Percentiles rank a stretch among this genome's conserved stretches.
Conservation (phyloP, 306 rosid species). For the Lathyrus aphaca region DNA sequence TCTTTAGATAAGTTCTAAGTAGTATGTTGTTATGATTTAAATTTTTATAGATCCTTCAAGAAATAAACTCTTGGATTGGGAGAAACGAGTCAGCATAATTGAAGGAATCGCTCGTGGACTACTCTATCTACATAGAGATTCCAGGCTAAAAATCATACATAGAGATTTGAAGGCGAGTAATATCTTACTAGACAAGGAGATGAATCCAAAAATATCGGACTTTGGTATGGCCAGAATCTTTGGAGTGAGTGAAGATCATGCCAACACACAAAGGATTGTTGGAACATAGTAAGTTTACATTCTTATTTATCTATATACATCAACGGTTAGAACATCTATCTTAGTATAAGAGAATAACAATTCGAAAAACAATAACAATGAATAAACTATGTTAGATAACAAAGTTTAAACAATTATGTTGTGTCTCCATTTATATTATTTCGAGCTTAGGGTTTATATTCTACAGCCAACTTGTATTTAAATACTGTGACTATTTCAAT, state of each 20-base stretch:
- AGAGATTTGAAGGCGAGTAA: slow-evolving; percentile 42
- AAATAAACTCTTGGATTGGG: slow-evolving; percentile 33
- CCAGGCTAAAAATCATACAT: slow-evolving; percentile 37
- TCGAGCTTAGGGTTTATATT: no score
- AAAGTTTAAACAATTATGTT: no score
- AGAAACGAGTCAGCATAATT: slow-evolving; percentile 28
- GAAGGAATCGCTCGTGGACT: slow-evolving; percentile 44
- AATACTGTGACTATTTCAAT: slow-evolving; percentile 6
- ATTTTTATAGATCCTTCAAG: slow-evolving; percentile 15
- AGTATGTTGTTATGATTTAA: neutral
- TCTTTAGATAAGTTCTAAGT: neutral
- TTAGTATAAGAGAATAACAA: no score
- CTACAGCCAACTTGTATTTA: neutral
- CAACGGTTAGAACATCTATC: neutral
- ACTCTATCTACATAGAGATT: slow-evolving; percentile 43
- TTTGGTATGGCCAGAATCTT: slow-evolving; percentile 49
- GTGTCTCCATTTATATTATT: neutral
- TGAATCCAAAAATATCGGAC: slow-evolving; percentile 44
- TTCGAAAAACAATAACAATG: no score
- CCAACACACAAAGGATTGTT: slow-evolving; percentile 33
- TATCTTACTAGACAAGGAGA: slow-evolving; percentile 25
- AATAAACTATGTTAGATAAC: no score
- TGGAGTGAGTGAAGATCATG: slow-evolving; percentile 39
- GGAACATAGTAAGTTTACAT: slow-evolving; percentile 40
- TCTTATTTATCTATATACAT: neutral